Conservation (phyloP, 2,329 filamentous ascomycete genomes). For the Coniochaeta sp. region DNA sequence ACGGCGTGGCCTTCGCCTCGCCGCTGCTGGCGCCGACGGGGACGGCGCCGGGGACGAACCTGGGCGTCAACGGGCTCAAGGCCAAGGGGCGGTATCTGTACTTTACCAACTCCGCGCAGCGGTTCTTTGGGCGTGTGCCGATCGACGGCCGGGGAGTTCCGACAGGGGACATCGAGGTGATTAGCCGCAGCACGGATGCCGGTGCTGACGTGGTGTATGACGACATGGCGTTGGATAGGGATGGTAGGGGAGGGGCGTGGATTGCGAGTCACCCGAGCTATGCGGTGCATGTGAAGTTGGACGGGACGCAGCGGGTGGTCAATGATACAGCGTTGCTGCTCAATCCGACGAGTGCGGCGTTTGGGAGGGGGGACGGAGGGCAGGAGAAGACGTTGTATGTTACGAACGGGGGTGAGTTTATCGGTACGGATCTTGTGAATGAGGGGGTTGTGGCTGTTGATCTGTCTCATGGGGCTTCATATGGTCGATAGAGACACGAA, state of each 20-base stretch:
- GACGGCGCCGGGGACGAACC: slow-evolving; percentile 5
- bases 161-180: slow-evolving; percentile 2
- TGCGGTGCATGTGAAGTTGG: slow-evolving; percentile 4
- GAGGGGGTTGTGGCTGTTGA: slow-evolving; percentile 6
- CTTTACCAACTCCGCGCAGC: slow-evolving; percentile 12
- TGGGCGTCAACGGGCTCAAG: slow-evolving; percentile 13
- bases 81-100: slow-evolving; percentile 6
- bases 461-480: background rate
- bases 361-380: slow-evolving; percentile 7
- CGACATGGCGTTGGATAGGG: slow-evolving; percentile 9
- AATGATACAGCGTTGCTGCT: slow-evolving; percentile 3
- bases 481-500: slow-evolving; percentile 10
- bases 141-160: slow-evolving; percentile 4
- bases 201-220: slow-evolving; percentile 10
- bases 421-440: slow-evolving; percentile 3
- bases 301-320: slow-evolving; percentile 8
- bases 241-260: slow-evolving; percentile 3
- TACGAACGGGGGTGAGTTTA: slow-evolving; percentile 6
- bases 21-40: slow-evolving; percentile 8
- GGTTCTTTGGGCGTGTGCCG: slow-evolving; percentile 7
- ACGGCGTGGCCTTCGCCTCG: slow-evolving; percentile 8
- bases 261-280: slow-evolving; percentile 11
- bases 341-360: slow-evolving; percentile 4
- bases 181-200: slow-evolving; percentile 3
- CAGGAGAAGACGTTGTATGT: slow-evolving; percentile 11